Conservation (phyloP, 2,329 filamentous ascomycete species). For the Exserohilum turcica region DNA sequence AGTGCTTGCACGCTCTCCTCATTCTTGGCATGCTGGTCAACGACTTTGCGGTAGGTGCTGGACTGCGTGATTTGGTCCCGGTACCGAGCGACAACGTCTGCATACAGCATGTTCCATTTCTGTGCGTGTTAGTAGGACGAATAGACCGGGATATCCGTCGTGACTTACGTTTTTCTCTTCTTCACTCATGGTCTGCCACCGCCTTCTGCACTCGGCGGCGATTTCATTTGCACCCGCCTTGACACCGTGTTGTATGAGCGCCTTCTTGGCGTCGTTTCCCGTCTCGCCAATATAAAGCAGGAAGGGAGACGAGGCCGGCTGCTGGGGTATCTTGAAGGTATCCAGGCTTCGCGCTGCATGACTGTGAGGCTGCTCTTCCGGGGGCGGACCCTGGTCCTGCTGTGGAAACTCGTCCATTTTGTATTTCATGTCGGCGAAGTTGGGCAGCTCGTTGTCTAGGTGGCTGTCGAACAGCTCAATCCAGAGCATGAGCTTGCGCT, state of each 20-base stretch:
- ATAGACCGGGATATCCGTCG: neutral
- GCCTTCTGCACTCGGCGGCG: constrained; percentile 47
- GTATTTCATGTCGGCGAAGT: constrained; percentile 46
- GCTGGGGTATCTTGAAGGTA: constrained; percentile 44
- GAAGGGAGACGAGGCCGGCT: constrained; percentile 49
- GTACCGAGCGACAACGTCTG: constrained; percentile 48
- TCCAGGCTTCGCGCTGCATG: constrained; percentile 35
- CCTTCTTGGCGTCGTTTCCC: constrained; percentile 47
- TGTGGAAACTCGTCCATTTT: constrained; percentile 40
- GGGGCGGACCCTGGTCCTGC: constrained; percentile 25
- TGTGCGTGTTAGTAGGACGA: constrained; percentile 23
- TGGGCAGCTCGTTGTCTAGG: constrained; percentile 47
- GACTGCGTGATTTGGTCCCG: constrained; percentile 47
- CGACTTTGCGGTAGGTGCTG: constrained; percentile 43
- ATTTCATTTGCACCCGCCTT: constrained; percentile 50
- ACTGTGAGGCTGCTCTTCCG: constrained; percentile 18
- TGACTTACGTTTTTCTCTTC: constrained; percentile 45
- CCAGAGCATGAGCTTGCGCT: constrained; percentile 68
- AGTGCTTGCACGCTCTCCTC: constrained; percentile 49
- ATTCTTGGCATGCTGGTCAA: constrained; percentile 46
- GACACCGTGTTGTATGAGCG: constrained; percentile 42
- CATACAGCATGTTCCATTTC: constrained; percentile 51
- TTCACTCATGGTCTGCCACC: constrained; percentile 48
- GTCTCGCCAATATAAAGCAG: constrained; percentile 49
- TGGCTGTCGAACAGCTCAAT: constrained; percentile 67